These are phyloP conservation scores for Excoecaria cochinchinensis DNA, from an alignment of 345 rosid genomes.

Conservation along the genomic window DNA sequence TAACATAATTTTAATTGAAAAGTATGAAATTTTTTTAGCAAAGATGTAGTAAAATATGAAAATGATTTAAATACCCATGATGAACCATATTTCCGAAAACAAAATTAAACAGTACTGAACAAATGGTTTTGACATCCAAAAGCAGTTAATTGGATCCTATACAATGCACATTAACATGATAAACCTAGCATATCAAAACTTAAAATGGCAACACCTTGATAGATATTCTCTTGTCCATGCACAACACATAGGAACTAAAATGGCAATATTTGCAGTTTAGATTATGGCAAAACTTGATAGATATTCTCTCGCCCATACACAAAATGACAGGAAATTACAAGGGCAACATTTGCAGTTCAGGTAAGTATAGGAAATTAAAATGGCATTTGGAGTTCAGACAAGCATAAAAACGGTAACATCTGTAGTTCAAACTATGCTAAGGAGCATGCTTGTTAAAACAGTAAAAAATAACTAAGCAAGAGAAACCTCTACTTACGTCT, in stretches of 20 bases:
- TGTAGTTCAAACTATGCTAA: not conserved
- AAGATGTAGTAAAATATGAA: not conserved
- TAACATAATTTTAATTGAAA: too few relatives aligned
- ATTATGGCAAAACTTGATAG: too few relatives aligned
- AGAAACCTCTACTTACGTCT: slow-evolving; percentile 45
- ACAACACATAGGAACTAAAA: not conserved
- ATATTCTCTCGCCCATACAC: too few relatives aligned
- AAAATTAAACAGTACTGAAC: not conserved
- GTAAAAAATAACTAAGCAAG: not conserved
- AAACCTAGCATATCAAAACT: not conserved
- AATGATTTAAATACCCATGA: not conserved
- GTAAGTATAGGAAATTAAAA: too few relatives aligned
- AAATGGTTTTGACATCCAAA: too few relatives aligned
- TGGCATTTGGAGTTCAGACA: too few relatives aligned
- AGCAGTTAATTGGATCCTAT: too few relatives aligned
- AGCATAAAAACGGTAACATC: too few relatives aligned
- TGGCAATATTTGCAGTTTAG: too few relatives aligned
- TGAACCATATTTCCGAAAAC: not conserved
- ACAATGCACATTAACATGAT: not conserved
- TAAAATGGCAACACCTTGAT: not conserved
- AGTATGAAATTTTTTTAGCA: not conserved
- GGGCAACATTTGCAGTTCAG: too few relatives aligned
- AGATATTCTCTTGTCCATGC: not conserved
- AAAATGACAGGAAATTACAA: too few relatives aligned
- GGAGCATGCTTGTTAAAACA: not conserved